Base-by-base conservation (phyloP, 768 basidiomycete species). In the Gelatoporia subvermispora region DNA sequence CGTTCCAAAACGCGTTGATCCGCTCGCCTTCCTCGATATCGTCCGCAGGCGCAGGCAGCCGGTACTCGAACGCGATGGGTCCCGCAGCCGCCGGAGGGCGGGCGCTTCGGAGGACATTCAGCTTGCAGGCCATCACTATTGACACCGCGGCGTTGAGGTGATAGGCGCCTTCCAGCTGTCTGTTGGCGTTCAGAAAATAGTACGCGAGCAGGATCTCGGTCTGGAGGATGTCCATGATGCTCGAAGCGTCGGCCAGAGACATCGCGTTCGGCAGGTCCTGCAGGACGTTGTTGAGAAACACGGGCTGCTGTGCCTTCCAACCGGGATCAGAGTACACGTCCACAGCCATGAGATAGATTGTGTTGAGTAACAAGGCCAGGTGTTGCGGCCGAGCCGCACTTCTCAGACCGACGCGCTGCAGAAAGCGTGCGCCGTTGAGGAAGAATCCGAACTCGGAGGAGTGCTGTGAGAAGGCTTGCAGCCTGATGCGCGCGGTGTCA, bases 1-100 rank as follows among this genome's bases (percentile, higher is more conserved):
- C 79, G 0, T 76, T 67, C 84, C 84, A 85, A 60, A 85, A 85
- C 0, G 73, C 79, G 47, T 79, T 79, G 49, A 85, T 82, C 25
- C 81, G 72, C 57, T 85, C 83, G 17, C 77, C 82, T 59, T 84
- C 81, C 51, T 83, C 82, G n/a, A 57, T 58, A 23, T 25, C n/a
- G 36, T 43, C 48, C 18, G 46, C 57, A 37, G 71, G 54, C 58
- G 74, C 55, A n/a, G 68, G 57, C 55, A 79, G 61, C 34, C 53
- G 43, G 38, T 47, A 51, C 9, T 20, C 34, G 34, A 36, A 7
- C 47, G 34, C 8, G 36, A 38, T 28, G 50, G 16, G 52, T 57
- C 45, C 45, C 54, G 61, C 23, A 52, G 56, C 51, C 47, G 49
- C 50, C 60, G 52, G 54, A 54, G 42, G 57, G 50, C 35, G 60